Percentiles rank a stretch among this genome's conserved stretches.
These are phyloP conservation scores for Lichtheimia ornata DNA, from an alignment of 371 early-diverging fungal species.

Conservation along the genomic window DNA sequence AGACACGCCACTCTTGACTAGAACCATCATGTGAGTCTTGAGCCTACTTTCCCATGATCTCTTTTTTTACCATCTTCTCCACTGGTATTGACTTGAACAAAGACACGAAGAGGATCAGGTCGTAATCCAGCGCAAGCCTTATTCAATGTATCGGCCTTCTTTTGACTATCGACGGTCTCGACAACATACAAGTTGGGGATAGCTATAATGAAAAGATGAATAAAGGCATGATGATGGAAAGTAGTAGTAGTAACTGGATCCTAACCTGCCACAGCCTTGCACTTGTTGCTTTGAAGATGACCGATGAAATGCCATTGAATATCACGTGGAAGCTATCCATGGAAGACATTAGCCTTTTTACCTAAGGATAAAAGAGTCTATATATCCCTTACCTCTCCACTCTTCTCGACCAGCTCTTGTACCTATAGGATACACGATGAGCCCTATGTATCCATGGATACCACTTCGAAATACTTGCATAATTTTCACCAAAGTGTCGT, in stretches of 20 bases:
- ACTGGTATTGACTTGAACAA: slow-evolving; percentile 95
- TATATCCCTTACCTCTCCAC: slow-evolving; percentile 53
- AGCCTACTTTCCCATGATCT: not conserved
- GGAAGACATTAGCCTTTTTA: not conserved
- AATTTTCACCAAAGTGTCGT: slow-evolving; percentile 95
- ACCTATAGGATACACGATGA: slow-evolving; percentile 46
- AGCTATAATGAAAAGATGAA: slow-evolving; percentile 27
- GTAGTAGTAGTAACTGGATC: not conserved
- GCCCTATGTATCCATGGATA: slow-evolving; percentile 37
- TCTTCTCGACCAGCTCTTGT: slow-evolving; percentile 94
- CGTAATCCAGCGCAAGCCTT: slow-evolving; percentile 64
- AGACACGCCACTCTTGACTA: slow-evolving; percentile 82
- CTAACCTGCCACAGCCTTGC: slow-evolving; percentile 76
- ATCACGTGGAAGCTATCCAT: slow-evolving; percentile 60
- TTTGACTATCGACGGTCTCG: slow-evolving; percentile 86
- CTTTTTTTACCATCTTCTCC: slow-evolving; percentile 72
- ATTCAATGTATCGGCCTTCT: slow-evolving; percentile 82
- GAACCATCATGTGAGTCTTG: slow-evolving; percentile 1
- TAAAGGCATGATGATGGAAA: not conserved
- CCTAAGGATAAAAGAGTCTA: not conserved
- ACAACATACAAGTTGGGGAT: slow-evolving; percentile 89
- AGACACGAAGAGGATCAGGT: slow-evolving; percentile 68
- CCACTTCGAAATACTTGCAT: slow-evolving; percentile 55
- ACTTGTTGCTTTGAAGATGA: slow-evolving; percentile 93
- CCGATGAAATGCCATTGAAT: slow-evolving; percentile 98